phyloP scores from a whole-genome alignment of 2,329 filamentous ascomycete species.

The Ascochyta lentis region DNA sequence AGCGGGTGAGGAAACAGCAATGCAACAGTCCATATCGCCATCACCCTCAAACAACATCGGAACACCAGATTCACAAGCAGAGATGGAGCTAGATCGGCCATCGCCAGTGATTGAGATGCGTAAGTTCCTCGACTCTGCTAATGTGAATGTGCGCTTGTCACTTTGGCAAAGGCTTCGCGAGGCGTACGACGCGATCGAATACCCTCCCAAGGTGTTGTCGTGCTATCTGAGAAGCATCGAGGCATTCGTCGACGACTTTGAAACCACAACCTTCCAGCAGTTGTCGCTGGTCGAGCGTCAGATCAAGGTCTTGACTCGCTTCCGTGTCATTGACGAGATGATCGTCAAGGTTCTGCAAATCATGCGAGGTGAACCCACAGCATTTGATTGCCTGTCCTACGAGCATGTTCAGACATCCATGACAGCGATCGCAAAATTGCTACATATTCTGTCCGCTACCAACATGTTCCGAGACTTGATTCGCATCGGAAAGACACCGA shows the following conservation, averaged over 20 bases:
- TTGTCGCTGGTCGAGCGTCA: slow-evolving; percentile 69
- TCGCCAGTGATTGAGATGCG: slow-evolving; percentile 73
- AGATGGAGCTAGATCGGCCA: slow-evolving; percentile 17
- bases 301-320: slow-evolving; percentile 73
- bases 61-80: background rate
- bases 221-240: slow-evolving; percentile 87
- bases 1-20: slow-evolving; percentile 11
- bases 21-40: slow-evolving; percentile 20
- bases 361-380: slow-evolving; percentile 66
- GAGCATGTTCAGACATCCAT: slow-evolving; percentile 77
- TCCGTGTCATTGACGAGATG: slow-evolving; percentile 81
- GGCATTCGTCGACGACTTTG: slow-evolving; percentile 76
- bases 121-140: slow-evolving; percentile 82
- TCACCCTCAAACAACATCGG: slow-evolving; percentile 17
- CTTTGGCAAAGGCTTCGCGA: slow-evolving; percentile 91
- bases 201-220: slow-evolving; percentile 85
- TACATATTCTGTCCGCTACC: slow-evolving; percentile 77
- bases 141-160: slow-evolving; percentile 81
- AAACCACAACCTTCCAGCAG: slow-evolving; percentile 63
- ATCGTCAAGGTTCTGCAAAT: slow-evolving; percentile 74
- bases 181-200: slow-evolving; percentile 84
- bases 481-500: slow-evolving; percentile 73
- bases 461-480: slow-evolving; percentile 85
- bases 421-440: slow-evolving; percentile 72
- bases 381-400: slow-evolving; percentile 85